Percentiles rank a stretch among this genome's conserved stretches.
Evolutionary conservation across 805 yeast species (phyloP).

Genomic region (Pichia nakasei): DNA sequence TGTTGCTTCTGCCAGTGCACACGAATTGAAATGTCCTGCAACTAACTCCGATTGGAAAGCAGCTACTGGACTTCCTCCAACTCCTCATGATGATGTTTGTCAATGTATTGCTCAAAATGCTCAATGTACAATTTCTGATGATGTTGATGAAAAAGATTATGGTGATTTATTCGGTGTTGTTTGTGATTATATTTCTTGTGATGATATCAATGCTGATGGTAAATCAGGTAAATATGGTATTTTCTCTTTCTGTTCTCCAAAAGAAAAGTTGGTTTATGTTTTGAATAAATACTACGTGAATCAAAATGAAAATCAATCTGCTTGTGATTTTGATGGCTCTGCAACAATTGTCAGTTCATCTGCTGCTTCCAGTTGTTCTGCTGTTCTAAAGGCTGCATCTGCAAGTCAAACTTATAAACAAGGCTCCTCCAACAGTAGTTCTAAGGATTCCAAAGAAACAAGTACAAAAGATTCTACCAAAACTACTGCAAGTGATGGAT

Average conservation of each 20-base stretch:
- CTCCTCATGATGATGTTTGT: conserved; percentile 62
- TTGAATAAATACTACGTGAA: conserved; percentile 54
- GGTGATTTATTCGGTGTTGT: conserved; percentile 48
- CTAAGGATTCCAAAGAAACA: conserved; percentile 6
- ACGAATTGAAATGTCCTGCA: conserved; percentile 39
- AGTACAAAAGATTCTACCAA: conserved; percentile 16
- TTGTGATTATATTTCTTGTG: conserved; percentile 54
- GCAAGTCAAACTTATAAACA: conserved; percentile 18
- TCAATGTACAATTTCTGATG: conserved; percentile 48
- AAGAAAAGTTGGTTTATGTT: conserved; percentile 59
- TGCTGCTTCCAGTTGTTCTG: conserved; percentile 36
- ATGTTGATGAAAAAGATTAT: conserved; percentile 46
- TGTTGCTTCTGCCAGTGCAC: conserved; percentile 29
- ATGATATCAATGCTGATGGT: conserved; percentile 54
- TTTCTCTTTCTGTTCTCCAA: conserved; percentile 62
- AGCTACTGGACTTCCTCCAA: conserved; percentile 61
- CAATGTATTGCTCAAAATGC: conserved; percentile 48
- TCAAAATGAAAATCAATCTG: conserved; percentile 36
- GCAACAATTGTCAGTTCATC: conserved; percentile 46
- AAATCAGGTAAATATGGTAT: conserved; percentile 60
- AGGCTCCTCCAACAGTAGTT: conserved; percentile 16
- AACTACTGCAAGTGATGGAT: conserved; percentile 14
- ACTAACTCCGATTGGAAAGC: conserved; percentile 57
- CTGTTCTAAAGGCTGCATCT: conserved; percentile 25
- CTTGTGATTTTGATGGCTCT: conserved; percentile 66